A percentile compares a stretch with the other conserved stretches of the same genome.
Conservation (phyloP, 768 basidiomycete genomes). For the Tylopilus intermedius region DNA sequence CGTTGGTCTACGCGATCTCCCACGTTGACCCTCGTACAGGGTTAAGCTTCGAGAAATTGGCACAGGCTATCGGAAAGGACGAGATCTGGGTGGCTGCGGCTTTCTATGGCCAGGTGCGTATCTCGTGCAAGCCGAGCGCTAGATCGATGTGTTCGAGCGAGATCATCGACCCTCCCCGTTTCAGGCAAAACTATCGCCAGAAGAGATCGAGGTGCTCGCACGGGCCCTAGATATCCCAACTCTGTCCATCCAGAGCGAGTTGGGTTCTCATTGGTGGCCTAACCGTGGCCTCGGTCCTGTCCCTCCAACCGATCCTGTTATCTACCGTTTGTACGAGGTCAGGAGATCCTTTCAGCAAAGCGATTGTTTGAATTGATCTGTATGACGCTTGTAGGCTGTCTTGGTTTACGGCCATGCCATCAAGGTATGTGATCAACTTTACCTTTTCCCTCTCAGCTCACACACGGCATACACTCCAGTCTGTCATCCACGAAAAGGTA, state of each 20-base stretch:
- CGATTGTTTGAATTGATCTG: background rate
- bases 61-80: constrained; percentile 58
- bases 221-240: constrained; percentile 45
- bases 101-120: constrained; percentile 71
- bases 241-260: constrained; percentile 35
- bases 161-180: background rate
- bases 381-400: constrained; percentile 42
- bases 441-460: background rate
- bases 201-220: constrained; percentile 54
- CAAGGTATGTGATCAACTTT: constrained; percentile 44
- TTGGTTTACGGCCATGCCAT: constrained; percentile 76
- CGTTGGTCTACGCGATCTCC: background rate
- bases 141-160: background rate
- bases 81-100: constrained; percentile 81
- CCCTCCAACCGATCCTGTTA: constrained; percentile 72
- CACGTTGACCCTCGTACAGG: constrained; percentile 34
- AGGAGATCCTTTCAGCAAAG: constrained; percentile 3
- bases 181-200: constrained; percentile 63
- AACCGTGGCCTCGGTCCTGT: constrained; percentile 62
- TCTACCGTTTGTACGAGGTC: constrained; percentile 81
- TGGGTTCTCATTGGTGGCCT: constrained; percentile 72
- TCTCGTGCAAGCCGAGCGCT: background rate
- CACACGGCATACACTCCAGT: constrained; percentile 30
- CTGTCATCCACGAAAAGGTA: constrained; percentile 76
- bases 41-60: constrained; percentile 66